A percentile compares a stretch with the other conserved stretches of the same genome.
Evolutionary conservation across 192 early-diverging fungal species (phyloP).

Genomic region (Mortierella hygrophila): DNA sequence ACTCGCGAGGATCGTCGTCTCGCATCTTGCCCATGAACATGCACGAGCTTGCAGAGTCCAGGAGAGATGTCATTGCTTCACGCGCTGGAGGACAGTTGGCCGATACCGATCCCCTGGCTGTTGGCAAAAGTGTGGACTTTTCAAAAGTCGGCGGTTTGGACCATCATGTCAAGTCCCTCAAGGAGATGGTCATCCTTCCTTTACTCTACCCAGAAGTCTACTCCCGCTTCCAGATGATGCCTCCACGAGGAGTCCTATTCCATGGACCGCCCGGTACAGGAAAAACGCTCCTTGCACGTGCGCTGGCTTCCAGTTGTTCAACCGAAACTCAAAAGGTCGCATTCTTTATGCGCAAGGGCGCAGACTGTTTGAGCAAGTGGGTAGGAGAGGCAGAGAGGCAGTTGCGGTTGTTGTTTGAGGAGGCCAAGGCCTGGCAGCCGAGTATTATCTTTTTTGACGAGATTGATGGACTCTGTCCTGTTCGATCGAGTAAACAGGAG

Average conservation of each 20-base stretch:
- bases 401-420: constrained; percentile 74
- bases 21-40: constrained; percentile 55
- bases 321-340: constrained; percentile 65
- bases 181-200: constrained; percentile 85
- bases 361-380: constrained; percentile 81
- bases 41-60: constrained; percentile 43
- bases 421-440: constrained; percentile 77
- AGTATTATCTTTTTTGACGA: constrained; percentile 87
- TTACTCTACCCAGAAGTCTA: constrained; percentile 80
- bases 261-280: constrained; percentile 79
- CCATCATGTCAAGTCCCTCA: constrained; percentile 70
- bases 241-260: constrained; percentile 78
- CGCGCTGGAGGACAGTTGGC: constrained; percentile 26
- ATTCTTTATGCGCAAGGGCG: constrained; percentile 81
- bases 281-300: constrained; percentile 78
- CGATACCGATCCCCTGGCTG: constrained; percentile 43
- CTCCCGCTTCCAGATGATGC: constrained; percentile 64
- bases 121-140: constrained; percentile 57
- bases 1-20: constrained; percentile 34
- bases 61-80: constrained; percentile 44
- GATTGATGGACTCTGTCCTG: constrained; percentile 82
- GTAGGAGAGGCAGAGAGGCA: constrained; percentile 81
- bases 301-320: constrained; percentile 58
- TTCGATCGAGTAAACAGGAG: constrained; percentile 73
- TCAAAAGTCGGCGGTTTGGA: constrained; percentile 63